Percentiles rank a stretch among this genome's conserved stretches.
Evolutionary conservation across 1,284 basidiomycete genomes (phyloP).

Genomic region (Omphalotus olearius): DNA sequence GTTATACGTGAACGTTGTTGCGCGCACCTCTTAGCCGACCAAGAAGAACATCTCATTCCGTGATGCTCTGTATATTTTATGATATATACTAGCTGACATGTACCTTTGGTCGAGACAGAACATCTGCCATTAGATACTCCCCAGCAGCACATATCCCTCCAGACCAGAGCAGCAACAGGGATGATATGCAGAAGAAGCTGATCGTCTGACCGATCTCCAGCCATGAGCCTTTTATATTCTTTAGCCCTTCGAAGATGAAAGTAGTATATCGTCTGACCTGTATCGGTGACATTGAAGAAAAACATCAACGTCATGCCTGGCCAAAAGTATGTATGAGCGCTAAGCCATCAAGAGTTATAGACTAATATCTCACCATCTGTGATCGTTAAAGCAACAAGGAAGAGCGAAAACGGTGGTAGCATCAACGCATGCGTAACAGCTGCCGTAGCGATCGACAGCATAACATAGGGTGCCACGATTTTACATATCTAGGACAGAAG

Average conservation of each 20-base stretch:
- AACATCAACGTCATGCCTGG: constrained; percentile 78
- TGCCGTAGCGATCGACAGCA: constrained; percentile 67
- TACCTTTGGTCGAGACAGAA: constrained; percentile 5
- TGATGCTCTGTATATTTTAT: too few species aligned
- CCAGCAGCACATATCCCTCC: constrained; percentile 70
- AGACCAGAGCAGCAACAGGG: constrained; percentile 76
- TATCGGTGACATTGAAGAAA: constrained; percentile 81
- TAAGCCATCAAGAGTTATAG: background rate
- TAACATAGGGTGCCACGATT: constrained; percentile 76
- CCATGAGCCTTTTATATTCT: constrained; percentile 60
- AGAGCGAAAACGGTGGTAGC: constrained; percentile 74
- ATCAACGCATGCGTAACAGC: constrained; percentile 61
- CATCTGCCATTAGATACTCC: constrained; percentile 56
- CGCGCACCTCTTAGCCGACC: too few species aligned
- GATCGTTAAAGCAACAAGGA: constrained; percentile 69
- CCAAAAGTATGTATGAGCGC: background rate
- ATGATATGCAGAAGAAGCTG: constrained; percentile 85
- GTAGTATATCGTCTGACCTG: constrained; percentile 37
- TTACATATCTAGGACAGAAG: constrained; percentile 63
- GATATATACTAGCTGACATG: too few species aligned
- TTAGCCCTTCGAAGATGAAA: constrained; percentile 1
- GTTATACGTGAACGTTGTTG: too few species aligned
- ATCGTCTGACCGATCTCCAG: constrained; percentile 88
- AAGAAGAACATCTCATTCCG: too few species aligned
- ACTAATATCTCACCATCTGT: constrained; percentile 55